Evolutionary conservation across 148 eudicot species (phyloP), one percentile per base, ranked within the genome.

Genomic region (Suaeda aralocaspica): DNA sequence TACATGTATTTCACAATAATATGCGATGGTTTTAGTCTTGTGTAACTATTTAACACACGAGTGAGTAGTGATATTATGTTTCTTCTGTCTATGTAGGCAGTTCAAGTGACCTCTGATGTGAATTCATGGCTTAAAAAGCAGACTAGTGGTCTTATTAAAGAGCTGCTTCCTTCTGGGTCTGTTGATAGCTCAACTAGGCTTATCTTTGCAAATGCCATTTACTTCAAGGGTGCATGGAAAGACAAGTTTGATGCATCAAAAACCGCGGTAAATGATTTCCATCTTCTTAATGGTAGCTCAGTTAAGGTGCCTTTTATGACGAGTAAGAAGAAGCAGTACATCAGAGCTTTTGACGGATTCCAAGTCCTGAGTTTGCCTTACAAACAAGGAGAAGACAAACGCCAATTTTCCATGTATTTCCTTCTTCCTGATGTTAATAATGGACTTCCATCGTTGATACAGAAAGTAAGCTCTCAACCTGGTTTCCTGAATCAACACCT

Each of bases 161-260:
- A 85, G 15, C 68, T 93, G 53, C 96, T 93, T 67, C 95, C 98
- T 67, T 64, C 84, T 25, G 95, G 90, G 21, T 80, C 95, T 34
- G 87, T 90, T 13, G 92, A 88, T 42, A 51, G 46, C 68, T 62
- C 81, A 2, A 90, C 98, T 28, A 78, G 84, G 76, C 92, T 93
- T 56, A 79, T 93, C 66, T 85, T 90, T 76, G 85, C 98, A 25
- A 93, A 90, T 66, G 98, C 92, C 2, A 64, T 93, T 26, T 93
- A 93, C 74, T 93, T 86, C 68, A 93, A 93, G 68, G 98, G 98
- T 56, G 80, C 86, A n/a, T 93, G 98, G 98, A 70, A 46, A 8
- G 84, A 84, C 21, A 82, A 90, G 69, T 93, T 90, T 51, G 91
- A 88, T 31, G 67, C 84, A 64, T 81, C 92, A 0, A 44, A 64